phyloP scores from a whole-genome alignment of 345 rosid species.

The Citrus sp. region DNA sequence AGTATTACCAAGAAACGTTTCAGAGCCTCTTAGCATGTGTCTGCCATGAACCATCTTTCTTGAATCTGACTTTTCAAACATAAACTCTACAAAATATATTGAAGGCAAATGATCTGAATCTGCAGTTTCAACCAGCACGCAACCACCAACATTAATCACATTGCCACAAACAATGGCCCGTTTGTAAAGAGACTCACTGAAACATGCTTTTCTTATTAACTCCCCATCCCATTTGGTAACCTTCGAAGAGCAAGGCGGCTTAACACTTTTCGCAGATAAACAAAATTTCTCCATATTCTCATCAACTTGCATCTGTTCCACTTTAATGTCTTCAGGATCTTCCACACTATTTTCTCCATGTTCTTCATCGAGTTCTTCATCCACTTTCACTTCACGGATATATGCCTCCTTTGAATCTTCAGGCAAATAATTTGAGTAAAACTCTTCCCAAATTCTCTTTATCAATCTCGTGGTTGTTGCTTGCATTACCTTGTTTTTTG shows the following conservation, averaged over 20 bases:
- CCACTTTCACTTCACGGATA: constrained; percentile 29
- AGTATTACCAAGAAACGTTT: constrained; percentile 55
- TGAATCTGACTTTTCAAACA: constrained; percentile 46
- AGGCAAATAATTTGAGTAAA: constrained; percentile 54
- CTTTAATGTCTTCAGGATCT: constrained; percentile 25
- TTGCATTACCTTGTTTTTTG: constrained; percentile 63
- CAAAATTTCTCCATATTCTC: constrained; percentile 3
- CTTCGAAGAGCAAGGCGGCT: constrained; percentile 22
- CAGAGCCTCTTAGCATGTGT: constrained; percentile 40
- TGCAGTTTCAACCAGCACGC: constrained; percentile 32
- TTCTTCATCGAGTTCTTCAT: constrained; percentile 37
- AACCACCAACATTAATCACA: constrained; percentile 43
- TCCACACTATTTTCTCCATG: constrained; percentile 46
- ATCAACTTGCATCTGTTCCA: constrained; percentile 1
- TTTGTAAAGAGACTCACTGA: constrained; percentile 46
- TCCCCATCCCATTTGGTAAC: constrained; percentile 55
- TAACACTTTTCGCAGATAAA: constrained; percentile 12
- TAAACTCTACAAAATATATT: constrained; percentile 60
- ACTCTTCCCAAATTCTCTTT: constrained; percentile 83
- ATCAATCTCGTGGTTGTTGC: constrained; percentile 80
- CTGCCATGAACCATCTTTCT: constrained; percentile 61
- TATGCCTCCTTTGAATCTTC: constrained; percentile 41
- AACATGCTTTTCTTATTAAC: constrained; percentile 29
- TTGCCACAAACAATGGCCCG: constrained; percentile 45
- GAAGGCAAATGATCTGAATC: constrained; percentile 37